Conservation (phyloP, 139 green algal species). For the Volvox reticuliferus region DNA sequence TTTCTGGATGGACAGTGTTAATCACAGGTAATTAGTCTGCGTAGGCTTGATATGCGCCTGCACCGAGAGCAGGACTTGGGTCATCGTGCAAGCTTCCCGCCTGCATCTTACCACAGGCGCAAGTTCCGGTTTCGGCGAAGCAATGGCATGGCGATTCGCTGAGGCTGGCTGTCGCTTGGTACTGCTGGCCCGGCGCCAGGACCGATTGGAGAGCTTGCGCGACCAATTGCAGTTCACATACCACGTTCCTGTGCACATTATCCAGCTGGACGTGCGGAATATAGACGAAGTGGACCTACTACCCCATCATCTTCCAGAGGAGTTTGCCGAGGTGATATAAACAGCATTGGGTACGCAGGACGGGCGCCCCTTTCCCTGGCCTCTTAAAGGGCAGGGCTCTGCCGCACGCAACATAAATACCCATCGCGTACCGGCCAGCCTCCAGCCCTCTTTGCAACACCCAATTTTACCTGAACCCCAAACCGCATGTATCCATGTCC, state of each 20-base stretch:
- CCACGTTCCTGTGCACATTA: conserved; percentile 38
- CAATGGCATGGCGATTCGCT: conserved; percentile 77
- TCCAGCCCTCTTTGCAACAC: not conserved
- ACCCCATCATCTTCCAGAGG: conserved; percentile 61
- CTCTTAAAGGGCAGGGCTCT: too few relatives aligned
- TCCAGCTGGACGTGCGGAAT: conserved; percentile 75
- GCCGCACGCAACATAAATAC: not conserved
- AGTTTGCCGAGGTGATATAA: conserved; percentile 63
- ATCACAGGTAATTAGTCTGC: conserved; percentile 61
- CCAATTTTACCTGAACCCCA: not conserved
- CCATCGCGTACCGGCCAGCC: not conserved
- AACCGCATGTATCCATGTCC: not conserved
- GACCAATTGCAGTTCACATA: conserved; percentile 47
- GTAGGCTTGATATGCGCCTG: too few relatives aligned
- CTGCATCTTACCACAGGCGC: conserved; percentile 59
- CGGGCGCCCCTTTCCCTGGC: too few relatives aligned
- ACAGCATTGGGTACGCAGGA: not conserved
- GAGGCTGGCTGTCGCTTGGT: conserved; percentile 80
- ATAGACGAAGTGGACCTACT: conserved; percentile 60
- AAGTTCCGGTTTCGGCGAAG: conserved; percentile 81
- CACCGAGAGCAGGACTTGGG: too few relatives aligned
- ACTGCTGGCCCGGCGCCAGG: conserved; percentile 75
- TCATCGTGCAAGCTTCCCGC: not conserved
- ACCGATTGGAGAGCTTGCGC: conserved; percentile 72
- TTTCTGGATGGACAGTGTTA: conserved; percentile 61